Percentiles rank a stretch among this genome's conserved stretches.
These are phyloP conservation scores for Malassezia caprae DNA, from an alignment of 1,284 basidiomycete genomes.

Conservation along the genomic window DNA sequence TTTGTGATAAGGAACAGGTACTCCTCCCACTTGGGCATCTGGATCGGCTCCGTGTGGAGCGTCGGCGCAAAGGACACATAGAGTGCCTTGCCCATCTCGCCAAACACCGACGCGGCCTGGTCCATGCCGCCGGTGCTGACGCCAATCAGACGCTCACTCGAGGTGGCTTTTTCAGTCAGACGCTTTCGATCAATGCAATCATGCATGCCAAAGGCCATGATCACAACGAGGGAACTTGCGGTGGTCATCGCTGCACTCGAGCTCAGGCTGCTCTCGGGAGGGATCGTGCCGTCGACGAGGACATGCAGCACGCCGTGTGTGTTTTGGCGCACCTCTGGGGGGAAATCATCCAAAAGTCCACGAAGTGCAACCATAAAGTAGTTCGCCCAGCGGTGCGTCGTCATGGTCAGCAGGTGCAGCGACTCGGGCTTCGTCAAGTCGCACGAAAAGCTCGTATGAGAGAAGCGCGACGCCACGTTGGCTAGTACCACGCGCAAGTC, in stretches of 20 bases:
- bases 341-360: conserved; percentile 39
- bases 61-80: conserved; percentile 40
- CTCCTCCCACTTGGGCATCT: conserved; percentile 22
- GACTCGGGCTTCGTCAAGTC: conserved; percentile 17
- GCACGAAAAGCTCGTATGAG: conserved; percentile 23
- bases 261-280: conserved; percentile 37
- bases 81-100: conserved; percentile 32
- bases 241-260: conserved; percentile 44
- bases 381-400: conserved; percentile 41
- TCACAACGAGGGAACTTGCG: conserved; percentile 34
- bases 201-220: conserved; percentile 37
- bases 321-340: background rate
- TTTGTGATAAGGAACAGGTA: conserved; percentile 41
- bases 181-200: conserved; percentile 28
- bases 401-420: conserved; percentile 30
- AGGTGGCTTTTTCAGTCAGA: conserved; percentile 44
- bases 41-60: conserved; percentile 23
- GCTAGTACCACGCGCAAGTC: conserved; percentile 20
- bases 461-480: conserved; percentile 34
- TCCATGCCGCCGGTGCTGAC: conserved; percentile 48
- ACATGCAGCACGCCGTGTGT: conserved; percentile 25
- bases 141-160: conserved; percentile 39
- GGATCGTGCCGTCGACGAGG: conserved; percentile 42
- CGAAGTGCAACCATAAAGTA: conserved; percentile 46
- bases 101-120: conserved; percentile 42